Evolutionary conservation across 768 basidiomycete species (phyloP).

Genomic region (Candolleomyces eurysporus): DNA sequence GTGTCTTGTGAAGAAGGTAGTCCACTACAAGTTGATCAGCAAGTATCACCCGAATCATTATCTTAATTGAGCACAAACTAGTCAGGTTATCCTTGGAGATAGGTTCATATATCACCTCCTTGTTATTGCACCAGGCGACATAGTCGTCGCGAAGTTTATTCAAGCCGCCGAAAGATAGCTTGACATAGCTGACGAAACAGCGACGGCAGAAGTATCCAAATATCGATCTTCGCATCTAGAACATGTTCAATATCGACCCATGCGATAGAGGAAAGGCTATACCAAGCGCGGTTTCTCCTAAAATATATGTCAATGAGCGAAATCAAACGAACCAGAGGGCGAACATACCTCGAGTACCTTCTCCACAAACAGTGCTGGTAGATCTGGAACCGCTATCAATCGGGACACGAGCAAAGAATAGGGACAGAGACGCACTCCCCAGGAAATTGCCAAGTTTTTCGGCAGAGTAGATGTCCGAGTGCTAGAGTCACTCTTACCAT

Average conservation of each 20-base stretch:
- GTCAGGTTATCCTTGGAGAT: conserved; percentile 53
- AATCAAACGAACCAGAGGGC: background rate
- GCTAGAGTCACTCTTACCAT: conserved; percentile 24
- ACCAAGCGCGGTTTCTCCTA: conserved; percentile 27
- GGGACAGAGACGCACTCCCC: conserved; percentile 31
- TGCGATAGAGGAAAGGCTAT: background rate
- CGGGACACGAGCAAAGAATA: background rate
- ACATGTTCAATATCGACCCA: background rate
- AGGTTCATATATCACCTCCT: conserved; percentile 45
- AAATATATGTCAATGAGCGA: background rate
- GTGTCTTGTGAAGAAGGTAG: conserved; percentile 58
- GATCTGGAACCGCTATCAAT: conserved; percentile 30
- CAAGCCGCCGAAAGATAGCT: conserved; percentile 74
- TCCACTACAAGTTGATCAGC: conserved; percentile 30
- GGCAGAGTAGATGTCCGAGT: conserved; percentile 46
- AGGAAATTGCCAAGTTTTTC: conserved; percentile 69
- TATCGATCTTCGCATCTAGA: conserved; percentile 68
- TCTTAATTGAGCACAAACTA: conserved; percentile 14
- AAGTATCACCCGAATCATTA: background rate
- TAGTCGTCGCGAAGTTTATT: conserved; percentile 66
- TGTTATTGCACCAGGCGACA: conserved; percentile 56
- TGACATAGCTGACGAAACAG: conserved; percentile 70
- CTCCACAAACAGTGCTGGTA: conserved; percentile 57
- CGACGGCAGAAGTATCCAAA: conserved; percentile 83
- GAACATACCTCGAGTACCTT: conserved; percentile 26